phyloP scores from a whole-genome alignment of 148 eudicot genomes.

The Fagopyrum esculentum region DNA sequence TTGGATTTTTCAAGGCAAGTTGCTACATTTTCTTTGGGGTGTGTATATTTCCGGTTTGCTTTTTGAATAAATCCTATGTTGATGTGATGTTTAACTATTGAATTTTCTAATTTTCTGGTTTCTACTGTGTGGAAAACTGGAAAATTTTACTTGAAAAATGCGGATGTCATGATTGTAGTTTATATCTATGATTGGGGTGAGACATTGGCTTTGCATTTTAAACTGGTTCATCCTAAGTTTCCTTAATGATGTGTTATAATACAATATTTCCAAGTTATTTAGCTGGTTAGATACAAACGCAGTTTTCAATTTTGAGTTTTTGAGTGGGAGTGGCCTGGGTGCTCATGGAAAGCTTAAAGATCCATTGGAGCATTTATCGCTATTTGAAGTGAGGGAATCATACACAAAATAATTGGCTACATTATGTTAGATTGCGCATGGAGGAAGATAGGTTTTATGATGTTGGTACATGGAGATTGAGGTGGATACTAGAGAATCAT shows the following conservation, averaged over 20 bases:
- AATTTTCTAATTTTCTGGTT: neutral
- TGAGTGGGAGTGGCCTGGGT: neutral
- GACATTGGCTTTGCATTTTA: neutral
- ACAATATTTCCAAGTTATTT: neutral
- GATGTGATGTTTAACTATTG: neutral
- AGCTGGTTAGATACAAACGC: neutral
- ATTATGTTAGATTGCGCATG: neutral
- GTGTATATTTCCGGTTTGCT: neutral
- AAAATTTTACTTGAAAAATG: neutral
- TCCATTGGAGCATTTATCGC: neutral
- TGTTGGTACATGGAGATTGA: neutral
- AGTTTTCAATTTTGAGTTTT: neutral
- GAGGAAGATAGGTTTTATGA: neutral
- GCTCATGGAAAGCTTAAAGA: neutral
- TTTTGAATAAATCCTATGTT: neutral
- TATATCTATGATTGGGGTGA: neutral
- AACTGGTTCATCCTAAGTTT: neutral
- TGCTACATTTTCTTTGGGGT: neutral
- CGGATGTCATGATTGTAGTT: neutral
- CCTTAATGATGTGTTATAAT: neutral
- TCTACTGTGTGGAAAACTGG: constrained; percentile 2
- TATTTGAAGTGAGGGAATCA: constrained; percentile 2
- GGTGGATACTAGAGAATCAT: neutral
- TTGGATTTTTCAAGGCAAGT: neutral
- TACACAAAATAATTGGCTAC: neutral